These are phyloP conservation scores for Penicillium dipodomyicola DNA, from an alignment of 495 filamentous ascomycete genomes.

Conservation along the genomic window DNA sequence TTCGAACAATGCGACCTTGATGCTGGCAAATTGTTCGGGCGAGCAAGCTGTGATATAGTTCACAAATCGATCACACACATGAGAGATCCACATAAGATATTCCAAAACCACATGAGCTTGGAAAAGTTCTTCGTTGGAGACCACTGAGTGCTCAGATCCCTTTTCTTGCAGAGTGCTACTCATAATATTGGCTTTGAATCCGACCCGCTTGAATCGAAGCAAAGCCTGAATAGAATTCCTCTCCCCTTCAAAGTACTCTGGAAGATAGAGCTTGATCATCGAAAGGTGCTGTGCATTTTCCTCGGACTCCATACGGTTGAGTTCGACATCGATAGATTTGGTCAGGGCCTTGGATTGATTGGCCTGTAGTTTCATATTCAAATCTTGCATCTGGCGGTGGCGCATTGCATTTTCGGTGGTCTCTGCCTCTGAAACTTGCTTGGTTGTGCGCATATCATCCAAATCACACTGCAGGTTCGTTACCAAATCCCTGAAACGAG, in stretches of 20 bases:
- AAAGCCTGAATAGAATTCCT: conserved; percentile 80
- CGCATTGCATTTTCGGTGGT: conserved; percentile 80
- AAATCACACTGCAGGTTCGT: conserved; percentile 81
- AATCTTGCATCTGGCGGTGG: conserved; percentile 90
- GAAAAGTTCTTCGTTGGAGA: conserved; percentile 70
- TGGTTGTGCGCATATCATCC: conserved; percentile 85
- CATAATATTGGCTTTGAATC: conserved; percentile 82
- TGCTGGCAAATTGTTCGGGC: conserved; percentile 69
- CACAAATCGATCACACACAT: conserved; percentile 80
- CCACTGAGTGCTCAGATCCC: conserved; percentile 53
- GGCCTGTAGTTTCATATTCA: conserved; percentile 88
- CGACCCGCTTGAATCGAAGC: conserved; percentile 81
- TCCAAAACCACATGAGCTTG: conserved; percentile 76
- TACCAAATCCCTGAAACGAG: conserved; percentile 84
- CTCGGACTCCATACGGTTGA: conserved; percentile 82
- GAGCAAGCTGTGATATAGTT: conserved; percentile 72
- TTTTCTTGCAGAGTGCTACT: conserved; percentile 77
- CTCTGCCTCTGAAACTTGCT: conserved; percentile 88
- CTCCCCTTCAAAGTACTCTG: conserved; percentile 77
- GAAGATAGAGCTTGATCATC: conserved; percentile 85
- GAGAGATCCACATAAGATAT: conserved; percentile 79
- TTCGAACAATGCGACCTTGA: conserved; percentile 77
- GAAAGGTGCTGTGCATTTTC: conserved; percentile 85
- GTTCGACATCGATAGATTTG: conserved; percentile 89
- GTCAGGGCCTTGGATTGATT: conserved; percentile 87